These are phyloP conservation scores for Davidsoniella neocaledoniae DNA, from an alignment of 2,329 filamentous ascomycete species.

Conservation along the genomic window DNA sequence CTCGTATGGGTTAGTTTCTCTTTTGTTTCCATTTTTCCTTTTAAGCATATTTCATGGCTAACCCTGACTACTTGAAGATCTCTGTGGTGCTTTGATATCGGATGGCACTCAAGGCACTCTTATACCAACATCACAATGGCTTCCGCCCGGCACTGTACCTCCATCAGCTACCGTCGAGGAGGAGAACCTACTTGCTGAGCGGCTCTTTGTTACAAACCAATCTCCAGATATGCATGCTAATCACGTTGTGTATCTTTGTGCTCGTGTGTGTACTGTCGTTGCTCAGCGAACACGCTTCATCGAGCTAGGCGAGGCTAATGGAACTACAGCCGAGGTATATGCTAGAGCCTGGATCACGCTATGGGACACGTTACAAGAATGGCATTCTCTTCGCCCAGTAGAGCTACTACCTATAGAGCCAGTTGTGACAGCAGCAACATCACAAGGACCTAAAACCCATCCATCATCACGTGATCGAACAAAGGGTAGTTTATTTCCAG, in stretches of 20 bases:
- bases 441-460: no score
- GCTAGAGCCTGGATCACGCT: slow-evolving; percentile 28
- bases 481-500: slow-evolving; percentile 28
- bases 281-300: slow-evolving; percentile 30
- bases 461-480: slow-evolving; percentile 15
- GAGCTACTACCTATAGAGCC: slow-evolving; percentile 30
- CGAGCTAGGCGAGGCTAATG: slow-evolving; percentile 30
- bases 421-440: no score
- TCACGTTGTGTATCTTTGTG: slow-evolving; percentile 39
- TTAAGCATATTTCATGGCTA: slow-evolving; percentile 34
- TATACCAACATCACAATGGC: slow-evolving; percentile 21
- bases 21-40: slow-evolving; percentile 6
- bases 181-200: no score
- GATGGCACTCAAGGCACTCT: slow-evolving; percentile 33
- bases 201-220: slow-evolving; percentile 19
- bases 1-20: slow-evolving; percentile 12
- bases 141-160: background rate
- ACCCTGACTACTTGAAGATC: slow-evolving; percentile 13
- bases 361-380: slow-evolving; percentile 33
- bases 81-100: slow-evolving; percentile 27
- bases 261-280: slow-evolving; percentile 33
- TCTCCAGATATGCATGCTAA: slow-evolving; percentile 41
- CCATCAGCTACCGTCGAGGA: no score
- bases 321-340: slow-evolving; percentile 25
- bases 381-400: slow-evolving; percentile 28